Evolutionary conservation across 202 grass and related monocot genomes (phyloP), one percentile per base, ranked within the genome.

Genomic region (Panicum hallii): DNA sequence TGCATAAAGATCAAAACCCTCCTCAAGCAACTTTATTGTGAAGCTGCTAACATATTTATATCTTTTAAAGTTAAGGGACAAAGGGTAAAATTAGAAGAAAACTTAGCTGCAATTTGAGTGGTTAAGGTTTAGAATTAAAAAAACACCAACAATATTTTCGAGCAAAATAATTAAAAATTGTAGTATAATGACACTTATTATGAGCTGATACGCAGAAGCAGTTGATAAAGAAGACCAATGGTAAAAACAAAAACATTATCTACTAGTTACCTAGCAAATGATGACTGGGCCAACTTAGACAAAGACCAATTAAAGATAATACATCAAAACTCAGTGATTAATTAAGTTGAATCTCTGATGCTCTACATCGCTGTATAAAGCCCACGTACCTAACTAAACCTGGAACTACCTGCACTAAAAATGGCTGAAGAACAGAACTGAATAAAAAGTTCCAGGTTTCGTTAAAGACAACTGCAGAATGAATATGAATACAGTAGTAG

Each of bases 41-140:
- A 99, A 94, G 85, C 82, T 96, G 93, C 96, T 99, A 68, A 99
- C 84, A 84, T 99, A 99, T 87, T 94, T 91, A 87, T 99, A 99
- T 81, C 97, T 96, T 71, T 62, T 88, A 81, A 60, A 83, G 83
- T 93, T 87, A 92, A 93, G 83, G 87, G 95, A 76, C 28, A 82
- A 82, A 13, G 56, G 7, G n/a, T 42, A 79, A 44, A 78, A 79
- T 7, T 11, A 5, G 34, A 53, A 34, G n/a, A 72, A 77, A 26
- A 52, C 6, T 52, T 66, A 62, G 32, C 45, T 79, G 62, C 60
- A 68, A 34, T 70, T 82, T 66, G 57, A 85, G 44, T 50, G 20
- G 60, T 75, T 67, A 69, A 70, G 63, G 55, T 66, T 82, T 61
- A 83, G 49, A 48, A 72, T 11, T 5, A 73, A 72, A 79, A 58